phyloP scores from a whole-genome alignment of 306 rosid genomes.

The Amphicarpaea edgeworthii region DNA sequence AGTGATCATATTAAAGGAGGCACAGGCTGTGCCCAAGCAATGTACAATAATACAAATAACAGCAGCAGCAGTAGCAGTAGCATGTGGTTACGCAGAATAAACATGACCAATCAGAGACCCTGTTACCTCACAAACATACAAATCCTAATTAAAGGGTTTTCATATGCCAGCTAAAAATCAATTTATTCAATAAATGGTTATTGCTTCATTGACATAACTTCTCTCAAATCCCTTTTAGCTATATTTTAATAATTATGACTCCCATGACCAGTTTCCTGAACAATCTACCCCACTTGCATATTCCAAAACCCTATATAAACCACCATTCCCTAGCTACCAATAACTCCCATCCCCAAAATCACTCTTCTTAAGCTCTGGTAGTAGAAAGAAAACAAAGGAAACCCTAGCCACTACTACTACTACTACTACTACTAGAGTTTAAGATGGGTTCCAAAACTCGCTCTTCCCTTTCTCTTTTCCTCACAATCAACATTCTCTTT shows the following conservation, averaged over 20 bases:
- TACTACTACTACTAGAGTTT: no score
- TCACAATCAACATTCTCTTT: slow-evolving; percentile 72
- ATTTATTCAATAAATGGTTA: not conserved
- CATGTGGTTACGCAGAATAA: no score
- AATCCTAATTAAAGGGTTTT: not conserved
- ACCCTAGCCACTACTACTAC: no score
- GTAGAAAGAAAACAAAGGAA: no score
- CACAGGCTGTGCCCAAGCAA: no score
- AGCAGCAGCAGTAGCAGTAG: no score
- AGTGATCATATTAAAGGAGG: no score
- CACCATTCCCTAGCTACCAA: not conserved
- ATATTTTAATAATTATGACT: not conserved
- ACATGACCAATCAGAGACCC: no score
- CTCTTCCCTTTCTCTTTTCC: slow-evolving; percentile 71
- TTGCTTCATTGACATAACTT: not conserved
- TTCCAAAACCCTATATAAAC: slow-evolving; percentile 8
- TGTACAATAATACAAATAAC: no score
- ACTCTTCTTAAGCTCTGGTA: slow-evolving; percentile 22
- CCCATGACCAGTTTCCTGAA: not conserved
- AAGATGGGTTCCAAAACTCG: slow-evolving; percentile 68
- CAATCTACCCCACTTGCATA: not conserved
- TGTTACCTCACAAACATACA: not conserved
- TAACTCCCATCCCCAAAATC: slow-evolving; percentile 7
- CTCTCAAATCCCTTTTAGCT: not conserved
- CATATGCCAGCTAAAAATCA: slow-evolving; percentile 23